Percentiles rank a stretch among this genome's conserved stretches.
These are phyloP conservation scores for Diospyros lotus DNA, from an alignment of 148 eudicot genomes.

Conservation along the genomic window DNA sequence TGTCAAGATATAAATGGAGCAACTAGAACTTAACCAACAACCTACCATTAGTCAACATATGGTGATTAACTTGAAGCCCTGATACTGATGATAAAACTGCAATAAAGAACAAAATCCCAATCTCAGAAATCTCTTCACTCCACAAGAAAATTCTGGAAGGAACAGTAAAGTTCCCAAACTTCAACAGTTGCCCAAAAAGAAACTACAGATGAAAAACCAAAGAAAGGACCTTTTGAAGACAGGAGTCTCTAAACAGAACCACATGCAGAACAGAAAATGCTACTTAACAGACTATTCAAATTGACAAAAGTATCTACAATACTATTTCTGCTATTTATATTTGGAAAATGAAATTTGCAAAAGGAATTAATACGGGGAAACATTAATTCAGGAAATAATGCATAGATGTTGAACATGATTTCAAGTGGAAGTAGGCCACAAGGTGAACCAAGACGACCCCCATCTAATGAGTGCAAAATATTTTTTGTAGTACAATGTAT, in stretches of 20 bases:
- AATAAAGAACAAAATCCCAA: slow-evolving; percentile 11
- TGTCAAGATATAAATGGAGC: background rate
- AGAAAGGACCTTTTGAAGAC: background rate
- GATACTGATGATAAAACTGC: slow-evolving; percentile 90
- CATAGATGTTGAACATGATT: background rate
- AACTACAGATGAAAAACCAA: background rate
- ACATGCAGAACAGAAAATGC: background rate
- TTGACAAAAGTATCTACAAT: no score
- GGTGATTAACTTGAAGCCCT: slow-evolving; percentile 63
- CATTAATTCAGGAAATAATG: background rate
- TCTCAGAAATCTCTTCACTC: slow-evolving; percentile 9
- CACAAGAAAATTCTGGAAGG: background rate
- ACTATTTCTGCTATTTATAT: background rate
- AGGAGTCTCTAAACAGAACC: background rate
- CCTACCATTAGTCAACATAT: slow-evolving; percentile 50
- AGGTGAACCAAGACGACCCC: slow-evolving; percentile 1
- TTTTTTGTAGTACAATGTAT: background rate
- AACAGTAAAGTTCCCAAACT: background rate
- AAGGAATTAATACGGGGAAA: background rate
- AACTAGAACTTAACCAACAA: slow-evolving; percentile 8
- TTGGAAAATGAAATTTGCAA: background rate
- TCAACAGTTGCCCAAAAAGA: background rate
- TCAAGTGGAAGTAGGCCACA: background rate
- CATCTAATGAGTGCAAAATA: background rate
- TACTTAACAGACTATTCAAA: background rate